phyloP scores from a whole-genome alignment of 306 rosid species.

The Glycine latifolia region DNA sequence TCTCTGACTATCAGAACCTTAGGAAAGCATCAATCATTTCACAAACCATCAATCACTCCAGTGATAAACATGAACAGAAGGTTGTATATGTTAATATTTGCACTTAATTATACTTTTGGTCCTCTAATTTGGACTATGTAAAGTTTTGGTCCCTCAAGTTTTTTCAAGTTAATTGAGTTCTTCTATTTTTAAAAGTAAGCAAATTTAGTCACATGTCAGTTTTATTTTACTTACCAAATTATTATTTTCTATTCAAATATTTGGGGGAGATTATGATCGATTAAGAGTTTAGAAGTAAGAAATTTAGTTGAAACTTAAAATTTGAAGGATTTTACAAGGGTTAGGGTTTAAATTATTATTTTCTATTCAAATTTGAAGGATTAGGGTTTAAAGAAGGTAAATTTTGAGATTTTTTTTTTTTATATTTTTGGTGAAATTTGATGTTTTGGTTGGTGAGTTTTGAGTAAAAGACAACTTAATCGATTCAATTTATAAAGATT shows the following conservation, averaged over 20 bases:
- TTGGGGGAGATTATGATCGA: background rate
- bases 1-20: conserved; percentile 55
- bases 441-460: background rate
- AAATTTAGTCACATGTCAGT: background rate
- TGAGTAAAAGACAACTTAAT: background rate
- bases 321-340: background rate
- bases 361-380: too few species aligned
- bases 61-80: conserved; percentile 49
- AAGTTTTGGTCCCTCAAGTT: background rate
- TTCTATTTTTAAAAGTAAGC: background rate
- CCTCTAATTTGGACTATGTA: background rate
- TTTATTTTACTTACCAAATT: background rate
- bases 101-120: background rate
- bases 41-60: conserved; percentile 41
- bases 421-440: background rate
- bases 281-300: background rate
- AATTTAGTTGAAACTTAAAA: background rate
- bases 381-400: background rate
- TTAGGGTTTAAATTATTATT: background rate
- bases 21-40: conserved; percentile 51
- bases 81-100: conserved; percentile 41
- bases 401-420: background rate
- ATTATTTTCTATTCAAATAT: conserved; percentile 4
- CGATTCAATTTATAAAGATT: background rate
- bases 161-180: background rate